Base-by-base conservation (phyloP, 495 filamentous ascomycete species). In the Aspergillus bridgeri region DNA sequence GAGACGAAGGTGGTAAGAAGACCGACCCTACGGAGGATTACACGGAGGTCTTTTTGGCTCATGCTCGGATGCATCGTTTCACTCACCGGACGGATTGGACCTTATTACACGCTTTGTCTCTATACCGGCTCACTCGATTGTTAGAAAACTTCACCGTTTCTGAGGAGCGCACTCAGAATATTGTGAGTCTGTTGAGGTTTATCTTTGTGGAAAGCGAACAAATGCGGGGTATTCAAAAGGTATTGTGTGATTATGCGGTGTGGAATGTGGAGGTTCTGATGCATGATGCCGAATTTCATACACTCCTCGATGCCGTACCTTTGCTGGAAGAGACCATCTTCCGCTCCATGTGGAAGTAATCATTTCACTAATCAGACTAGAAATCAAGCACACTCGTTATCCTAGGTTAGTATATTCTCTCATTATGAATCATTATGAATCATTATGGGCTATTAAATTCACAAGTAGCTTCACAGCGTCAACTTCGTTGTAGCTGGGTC, bases 21-120 rank as follows among this genome's bases (percentile, higher is more conserved):
- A 48, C 20, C 45, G 25, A 64, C 18, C 54, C 50, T 58, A 25
- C 27, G 21, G 63, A 64, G 45, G 54, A 73, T 58, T 75, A 72
- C 48, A 57, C 63, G 7, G 52, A 56, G 8, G 59, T 71, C 2
- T 67, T 75, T 56, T 60, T 74, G 29, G 24, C 51, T 51, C 69
- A 75, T 38, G 73, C 69, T 29, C 53, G 57, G 38, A 54, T 75
- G 2, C 61, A 75, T 59, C 54, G 62, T 46, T 65, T 73, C 50
- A 67, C 57, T 29, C 51, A 69, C 27, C 63, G 59, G 46, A 68
- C 64, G 46, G 58, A 62, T 22, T 71, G 64, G 29, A 49, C 61
- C 20, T 57, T 57, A 6, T 54, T 77, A 43, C 62, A 62, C 43
- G 54, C 33, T 22, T 60, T 75, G 50, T 64, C 67, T 18, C 62